Conservation (phyloP, 225 moss, liverwort and hornwort species). For the Sphagnum contortum region DNA sequence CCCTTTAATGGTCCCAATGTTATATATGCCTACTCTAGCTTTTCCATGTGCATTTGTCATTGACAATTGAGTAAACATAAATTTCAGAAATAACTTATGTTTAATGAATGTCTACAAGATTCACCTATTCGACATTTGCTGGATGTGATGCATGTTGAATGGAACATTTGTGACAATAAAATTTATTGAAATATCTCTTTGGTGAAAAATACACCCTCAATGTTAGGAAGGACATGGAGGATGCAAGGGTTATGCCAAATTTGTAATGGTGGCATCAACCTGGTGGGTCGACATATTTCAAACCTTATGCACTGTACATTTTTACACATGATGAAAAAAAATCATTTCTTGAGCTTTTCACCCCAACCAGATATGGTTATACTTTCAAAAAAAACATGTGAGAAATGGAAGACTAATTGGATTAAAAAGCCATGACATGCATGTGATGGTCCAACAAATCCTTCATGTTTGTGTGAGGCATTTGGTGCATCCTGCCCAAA, state of each 20-base stretch:
- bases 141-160: slow-evolving; percentile 1
- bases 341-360: not conserved
- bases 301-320: no score
- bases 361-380: not conserved
- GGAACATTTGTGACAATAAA: not conserved
- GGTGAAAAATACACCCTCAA: not conserved
- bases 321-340: not conserved
- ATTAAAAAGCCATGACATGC: not conserved
- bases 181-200: not conserved
- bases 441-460: not conserved
- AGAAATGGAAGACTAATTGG: not conserved
- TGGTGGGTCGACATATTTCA: no score
- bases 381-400: not conserved
- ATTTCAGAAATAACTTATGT: no score
- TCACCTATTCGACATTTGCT: not conserved
- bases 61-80: no score
- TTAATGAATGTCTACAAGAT: not conserved
- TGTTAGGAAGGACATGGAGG: not conserved
- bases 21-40: no score
- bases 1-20: no score
- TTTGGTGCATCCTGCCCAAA: not conserved
- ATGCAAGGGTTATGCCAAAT: not conserved
- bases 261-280: not conserved
- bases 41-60: no score
- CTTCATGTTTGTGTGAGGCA: not conserved